Base-by-base conservation (phyloP, 768 basidiomycete genomes). In the Psilocybe subaeruginosa region DNA sequence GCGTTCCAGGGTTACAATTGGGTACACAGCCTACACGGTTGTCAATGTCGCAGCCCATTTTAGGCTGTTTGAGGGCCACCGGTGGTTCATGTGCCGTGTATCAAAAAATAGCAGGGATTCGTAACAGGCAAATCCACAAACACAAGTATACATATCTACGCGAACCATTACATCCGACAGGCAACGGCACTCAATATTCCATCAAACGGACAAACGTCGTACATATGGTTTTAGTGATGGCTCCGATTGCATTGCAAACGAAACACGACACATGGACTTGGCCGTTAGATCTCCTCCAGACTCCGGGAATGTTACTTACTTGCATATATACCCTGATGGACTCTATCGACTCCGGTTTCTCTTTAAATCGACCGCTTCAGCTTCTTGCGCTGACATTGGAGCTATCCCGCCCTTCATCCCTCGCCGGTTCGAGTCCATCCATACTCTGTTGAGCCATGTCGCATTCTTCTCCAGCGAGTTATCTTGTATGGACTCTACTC, bases 401-500 rank as follows among this genome's bases (percentile, higher is more conserved):
- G 51, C 4, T 45, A 11, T 53, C 39, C 39, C 48, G 64, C 64
- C 64, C 61, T 61, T 61, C 56, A 41, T 54, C 62, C 35, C 16
- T 43, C 49, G 37, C 31, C 49, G 16, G 46, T 29, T 19, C 29
- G 23, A 47, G 37, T 45, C 31, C 19, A 53, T 23, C 17, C 47
- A n/a, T 7, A 35, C 33, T 11, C 46, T 29, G 9, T 35, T 54
- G 29, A 56, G 61, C 58, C 46, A 90, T 90, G 90, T 82, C 85
- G 4, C 89, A 89, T 69, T 76, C 80, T 2, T 85, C 86, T 1
- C 87, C 90, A 3, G 77, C 84, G 0, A 84, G 78, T 30, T 82
- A 80, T 68, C 78, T 92, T 37, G 77, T 88, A 9, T 92, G 91
- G 90, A 71, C 87, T 1, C 65, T 86, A 19, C 67, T 91, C 45